Evolutionary conservation across 2,329 filamentous ascomycete genomes (phyloP), one percentile per base, ranked within the genome.

Genomic region (Monilinia polystroma): DNA sequence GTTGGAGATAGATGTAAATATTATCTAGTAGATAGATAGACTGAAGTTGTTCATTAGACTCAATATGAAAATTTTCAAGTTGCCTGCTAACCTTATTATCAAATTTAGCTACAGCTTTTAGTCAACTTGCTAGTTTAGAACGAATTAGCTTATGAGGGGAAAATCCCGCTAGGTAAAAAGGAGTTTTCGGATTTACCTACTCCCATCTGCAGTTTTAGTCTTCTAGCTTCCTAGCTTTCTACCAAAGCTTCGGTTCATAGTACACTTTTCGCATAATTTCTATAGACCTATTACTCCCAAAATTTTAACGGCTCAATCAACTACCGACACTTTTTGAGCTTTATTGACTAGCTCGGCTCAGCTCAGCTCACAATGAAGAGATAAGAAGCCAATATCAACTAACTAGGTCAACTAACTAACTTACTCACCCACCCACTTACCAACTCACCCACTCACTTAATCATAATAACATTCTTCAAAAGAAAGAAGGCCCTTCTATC

Each of bases 401-500:
- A 45, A 45, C 43, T 45, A 41, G 8, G 12, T 16, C 14, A 7
- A n/a, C 23, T 32, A 23, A 7, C 26, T 6, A n/a, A 10, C 41
- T 1, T 2, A 38, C 2, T 2, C 10, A 23, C 8, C 26, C 26
- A 59, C 32, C 6, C 32, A 59, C n/a, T 2, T 5, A 23, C 8
- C 26, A 18, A 59, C 32, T 35, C 32, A 59, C n/a, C 18, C 14
- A 11, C 5, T n/a, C 11, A 4, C 56, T 26, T 45, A 26, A 41
- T 26, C 53, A 53, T 35, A 35, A 35, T 5, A 35, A 35, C 32
- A 35, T 5, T 11, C 45, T n/a, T n/a, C 53, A 10, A 49, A 29
- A 32, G 4, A 29, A 35, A 66, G 52, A 66, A 66, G 49, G 64
- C 38, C 64, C 56, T 53, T 66, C 56, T 59, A 53, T 66, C 26